Evolutionary conservation across 2,329 filamentous ascomycete genomes (phyloP), one percentile per base, ranked within the genome.

Genomic region (Penicillium sp.): DNA sequence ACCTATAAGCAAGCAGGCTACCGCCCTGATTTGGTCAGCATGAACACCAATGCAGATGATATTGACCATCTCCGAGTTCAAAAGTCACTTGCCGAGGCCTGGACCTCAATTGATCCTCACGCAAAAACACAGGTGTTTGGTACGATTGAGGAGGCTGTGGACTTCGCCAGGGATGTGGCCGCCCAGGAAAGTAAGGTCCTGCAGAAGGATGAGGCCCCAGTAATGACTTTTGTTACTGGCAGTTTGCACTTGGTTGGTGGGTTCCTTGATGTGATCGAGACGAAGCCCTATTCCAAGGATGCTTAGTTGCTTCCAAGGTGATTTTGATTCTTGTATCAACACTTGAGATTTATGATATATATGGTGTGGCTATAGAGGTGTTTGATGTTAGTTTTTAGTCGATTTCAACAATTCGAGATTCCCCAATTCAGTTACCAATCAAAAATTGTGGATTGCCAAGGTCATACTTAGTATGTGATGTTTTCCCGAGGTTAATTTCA

Each of bases 191-290:
- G 35, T 52, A 58, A 52, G 24, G 63, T 67, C 21, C 53, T 60
- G 29, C 67, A 62, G 24, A 66, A 70, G n/a, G 65, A 72, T 24
- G 71, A 76, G 50, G 64, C 71, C 3, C 80, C 80, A 49, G 79
- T 86, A 16, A 84, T 86, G 70, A 85, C 88, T 0, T 76, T 96
- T 53, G 87, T 91, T 10, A 96, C 92, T 14, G 92, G 92, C 2
- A 96, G 91, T 71, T 76, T 96, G 68, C 89, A 96, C 79, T 80
- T 96, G 39, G 91, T 93, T 1, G 91, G 92, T 8, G 90, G 89
- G 11, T 79, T 92, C 46, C 77, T 96, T 52, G 87, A 90, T 71
- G 86, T 90, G 1, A 73, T 96, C 57, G 90, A 90, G 61, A 76
- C 74, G 6, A 76, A 75, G 53, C 67, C 70, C 22, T 64, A 41